These are phyloP conservation scores for Wallacemonas sp. DNA, from an alignment of 208 protist species.

Conservation along the genomic window DNA sequence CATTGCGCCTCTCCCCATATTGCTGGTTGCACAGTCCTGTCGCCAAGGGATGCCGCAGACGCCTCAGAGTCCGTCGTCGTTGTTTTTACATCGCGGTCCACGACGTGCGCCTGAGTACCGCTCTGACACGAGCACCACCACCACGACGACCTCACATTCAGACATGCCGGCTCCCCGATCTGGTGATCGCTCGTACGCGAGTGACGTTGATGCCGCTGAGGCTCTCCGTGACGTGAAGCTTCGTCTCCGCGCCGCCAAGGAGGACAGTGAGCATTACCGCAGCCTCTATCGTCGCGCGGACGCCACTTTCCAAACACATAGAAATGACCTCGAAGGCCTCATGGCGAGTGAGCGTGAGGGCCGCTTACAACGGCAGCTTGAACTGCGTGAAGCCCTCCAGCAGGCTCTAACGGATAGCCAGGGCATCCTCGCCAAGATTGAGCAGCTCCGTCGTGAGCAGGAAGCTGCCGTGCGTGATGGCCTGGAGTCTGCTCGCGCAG, in stretches of 20 bases:
- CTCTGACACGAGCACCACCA: neutral
- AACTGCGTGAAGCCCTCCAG: constrained; percentile 51
- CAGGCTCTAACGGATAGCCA: constrained; percentile 13
- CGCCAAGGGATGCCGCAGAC: no score
- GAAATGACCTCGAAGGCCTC: constrained; percentile 67
- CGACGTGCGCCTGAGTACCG: neutral
- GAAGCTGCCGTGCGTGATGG: constrained; percentile 1
- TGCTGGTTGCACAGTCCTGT: neutral
- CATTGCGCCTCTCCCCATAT: neutral
- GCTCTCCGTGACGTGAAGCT: constrained; percentile 44
- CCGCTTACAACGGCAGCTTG: constrained; percentile 46
- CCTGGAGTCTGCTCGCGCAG: neutral
- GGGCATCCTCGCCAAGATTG: constrained; percentile 12
- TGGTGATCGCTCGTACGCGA: neutral
- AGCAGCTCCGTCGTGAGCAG: constrained; percentile 4
- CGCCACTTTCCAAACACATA: constrained; percentile 65
- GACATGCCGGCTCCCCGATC: neutral
- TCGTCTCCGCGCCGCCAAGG: constrained; percentile 41
- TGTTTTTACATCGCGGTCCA: neutral
- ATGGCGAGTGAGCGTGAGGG: constrained; percentile 68
- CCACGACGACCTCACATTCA: neutral
- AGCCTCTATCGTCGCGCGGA: constrained; percentile 38
- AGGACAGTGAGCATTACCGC: constrained; percentile 56
- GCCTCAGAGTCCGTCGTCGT: no score
- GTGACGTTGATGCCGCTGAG: constrained; percentile 17